A percentile compares a stretch with the other conserved stretches of the same genome.
Evolutionary conservation across 1,139 yeast genomes (phyloP).

Genomic region (Pichia terricola): DNA sequence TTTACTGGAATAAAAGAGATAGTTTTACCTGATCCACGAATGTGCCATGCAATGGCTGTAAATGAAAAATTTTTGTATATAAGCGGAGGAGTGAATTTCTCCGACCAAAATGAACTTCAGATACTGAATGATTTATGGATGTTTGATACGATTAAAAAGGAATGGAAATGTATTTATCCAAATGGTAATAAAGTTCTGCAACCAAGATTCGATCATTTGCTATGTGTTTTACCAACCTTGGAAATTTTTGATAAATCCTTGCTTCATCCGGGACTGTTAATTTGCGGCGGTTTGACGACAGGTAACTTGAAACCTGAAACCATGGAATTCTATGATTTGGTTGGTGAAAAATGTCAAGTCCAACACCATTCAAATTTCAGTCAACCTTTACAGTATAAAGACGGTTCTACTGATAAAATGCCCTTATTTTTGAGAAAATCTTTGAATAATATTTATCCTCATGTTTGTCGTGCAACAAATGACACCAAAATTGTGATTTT

Average conservation of each 20-base stretch:
- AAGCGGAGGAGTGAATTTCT: constrained; percentile 50
- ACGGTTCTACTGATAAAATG: neutral
- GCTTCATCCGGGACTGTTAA: constrained; percentile 45
- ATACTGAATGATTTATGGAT: constrained; percentile 62
- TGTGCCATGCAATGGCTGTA: constrained; percentile 49
- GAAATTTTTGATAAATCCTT: constrained; percentile 31
- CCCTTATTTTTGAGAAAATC: constrained; percentile 2
- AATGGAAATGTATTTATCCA: constrained; percentile 43
- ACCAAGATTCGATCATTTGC: constrained; percentile 42
- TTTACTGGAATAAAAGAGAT: neutral
- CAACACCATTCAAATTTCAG: neutral
- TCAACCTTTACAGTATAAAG: neutral
- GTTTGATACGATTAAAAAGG: constrained; percentile 39
- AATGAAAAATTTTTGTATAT: constrained; percentile 42
- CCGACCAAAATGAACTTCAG: constrained; percentile 26
- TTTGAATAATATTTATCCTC: constrained; percentile 1
- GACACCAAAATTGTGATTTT: constrained; percentile 3
- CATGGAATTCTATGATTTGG: constrained; percentile 46
- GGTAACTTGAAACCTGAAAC: constrained; percentile 33
- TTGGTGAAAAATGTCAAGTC: constrained; percentile 35
- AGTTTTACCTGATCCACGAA: constrained; percentile 38
- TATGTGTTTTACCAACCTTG: constrained; percentile 36
- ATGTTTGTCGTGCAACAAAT: constrained; percentile 2
- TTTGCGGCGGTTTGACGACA: constrained; percentile 52
- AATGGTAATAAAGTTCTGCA: constrained; percentile 20